phyloP scores from a whole-genome alignment of 306 rosid species.

The Quillaja saponaria region DNA sequence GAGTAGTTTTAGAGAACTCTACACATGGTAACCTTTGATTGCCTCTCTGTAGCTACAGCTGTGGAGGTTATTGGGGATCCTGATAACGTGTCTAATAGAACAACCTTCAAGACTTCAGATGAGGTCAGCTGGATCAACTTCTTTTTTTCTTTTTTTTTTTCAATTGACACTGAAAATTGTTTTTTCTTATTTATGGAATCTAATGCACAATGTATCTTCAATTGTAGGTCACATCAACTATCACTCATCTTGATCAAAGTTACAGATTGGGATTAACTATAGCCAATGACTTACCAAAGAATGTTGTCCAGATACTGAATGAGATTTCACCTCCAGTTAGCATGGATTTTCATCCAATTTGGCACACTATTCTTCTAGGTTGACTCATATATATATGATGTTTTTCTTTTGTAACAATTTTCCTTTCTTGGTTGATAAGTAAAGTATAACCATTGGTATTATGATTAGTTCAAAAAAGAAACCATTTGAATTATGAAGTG shows the following conservation, averaged over 20 bases:
- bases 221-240: constrained; percentile 25
- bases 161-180: constrained; percentile 9
- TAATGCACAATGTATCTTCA: neutral
- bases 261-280: neutral
- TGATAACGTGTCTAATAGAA: constrained; percentile 17
- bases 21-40: constrained; percentile 4
- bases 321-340: constrained; percentile 24
- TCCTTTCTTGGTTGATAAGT: neutral
- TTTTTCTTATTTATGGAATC: neutral
- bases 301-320: constrained; percentile 26
- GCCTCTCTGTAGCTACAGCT: constrained; percentile 21
- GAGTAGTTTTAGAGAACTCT: neutral
- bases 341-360: constrained; percentile 38
- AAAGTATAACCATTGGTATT: no score
- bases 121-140: constrained; percentile 29
- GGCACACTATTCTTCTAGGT: constrained; percentile 31
- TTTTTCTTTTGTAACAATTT: constrained; percentile 7
- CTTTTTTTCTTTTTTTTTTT: neutral
- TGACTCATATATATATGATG: constrained; percentile 5
- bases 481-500: neutral
- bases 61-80: constrained; percentile 22
- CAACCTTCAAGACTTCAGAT: neutral
- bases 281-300: constrained; percentile 10
- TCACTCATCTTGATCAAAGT: constrained; percentile 5
- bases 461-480: no score